Conservation (phyloP, 805 yeast genomes). For the Metschnikowia kofuensis region DNA sequence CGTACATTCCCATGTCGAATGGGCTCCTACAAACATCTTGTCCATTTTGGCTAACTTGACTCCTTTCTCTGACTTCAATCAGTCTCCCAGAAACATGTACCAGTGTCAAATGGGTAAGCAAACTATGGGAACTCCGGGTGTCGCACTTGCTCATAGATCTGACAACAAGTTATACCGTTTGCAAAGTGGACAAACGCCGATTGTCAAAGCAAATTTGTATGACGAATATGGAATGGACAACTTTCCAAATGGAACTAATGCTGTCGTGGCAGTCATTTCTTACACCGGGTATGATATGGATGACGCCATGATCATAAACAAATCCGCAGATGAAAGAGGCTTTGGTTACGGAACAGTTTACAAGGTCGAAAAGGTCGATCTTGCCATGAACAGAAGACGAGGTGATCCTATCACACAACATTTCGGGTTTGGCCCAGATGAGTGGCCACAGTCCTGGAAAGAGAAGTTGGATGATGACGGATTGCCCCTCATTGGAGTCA, state of each 20-base stretch:
- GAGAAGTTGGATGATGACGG: conserved; percentile 90
- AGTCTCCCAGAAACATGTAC: conserved; percentile 99
- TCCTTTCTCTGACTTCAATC: conserved; percentile 97
- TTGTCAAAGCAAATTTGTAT: conserved; percentile 88
- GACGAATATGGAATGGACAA: conserved; percentile 98
- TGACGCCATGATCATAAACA: conserved; percentile 98
- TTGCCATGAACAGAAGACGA: conserved; percentile 70
- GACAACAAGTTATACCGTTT: conserved; percentile 92
- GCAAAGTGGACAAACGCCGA: conserved; percentile 96
- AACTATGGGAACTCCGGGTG: conserved; percentile 99
- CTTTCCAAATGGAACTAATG: conserved; percentile 97
- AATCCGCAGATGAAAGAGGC: conserved; percentile 96
- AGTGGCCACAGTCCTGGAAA: conserved; percentile 90
- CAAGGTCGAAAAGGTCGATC: conserved; percentile 89
- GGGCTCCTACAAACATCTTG: conserved; percentile 88
- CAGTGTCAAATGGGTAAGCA: conserved; percentile 99
- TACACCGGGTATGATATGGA: conserved; percentile 99
- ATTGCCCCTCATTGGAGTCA: conserved; percentile 81
- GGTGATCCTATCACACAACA: conserved; percentile 95
- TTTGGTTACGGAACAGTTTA: conserved; percentile 96
- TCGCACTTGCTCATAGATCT: conserved; percentile 85
- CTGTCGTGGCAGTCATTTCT: conserved; percentile 97
- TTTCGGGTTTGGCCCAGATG: conserved; percentile 90
- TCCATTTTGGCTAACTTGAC: conserved; percentile 96
- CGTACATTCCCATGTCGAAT: conserved; percentile 90